Percentiles rank a stretch among this genome's conserved stretches.
phyloP scores from a whole-genome alignment of 495 filamentous ascomycete genomes.

The Aspergillus panamensis region DNA sequence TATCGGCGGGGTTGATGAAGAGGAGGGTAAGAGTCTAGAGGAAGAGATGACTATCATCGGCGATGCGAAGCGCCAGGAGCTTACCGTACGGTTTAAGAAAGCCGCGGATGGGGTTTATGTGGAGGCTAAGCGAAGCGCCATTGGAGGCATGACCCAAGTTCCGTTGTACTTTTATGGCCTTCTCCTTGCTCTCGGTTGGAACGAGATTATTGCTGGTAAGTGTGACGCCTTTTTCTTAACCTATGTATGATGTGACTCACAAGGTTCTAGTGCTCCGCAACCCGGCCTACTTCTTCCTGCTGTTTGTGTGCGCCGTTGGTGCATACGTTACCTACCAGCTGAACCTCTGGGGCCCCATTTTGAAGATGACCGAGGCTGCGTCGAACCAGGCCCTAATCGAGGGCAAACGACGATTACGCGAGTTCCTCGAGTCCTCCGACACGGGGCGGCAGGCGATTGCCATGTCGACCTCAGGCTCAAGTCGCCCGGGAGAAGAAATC shows the following conservation, averaged over 20 bases:
- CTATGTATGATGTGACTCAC: neutral
- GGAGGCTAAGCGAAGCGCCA: slow-evolving; percentile 93
- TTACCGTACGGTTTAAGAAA: slow-evolving; percentile 95
- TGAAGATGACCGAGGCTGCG: slow-evolving; percentile 90
- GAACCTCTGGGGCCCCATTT: slow-evolving; percentile 92
- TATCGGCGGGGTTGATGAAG: slow-evolving; percentile 87
- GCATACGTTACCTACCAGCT: slow-evolving; percentile 88
- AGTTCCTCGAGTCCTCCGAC: slow-evolving; percentile 79
- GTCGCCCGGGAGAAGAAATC: slow-evolving; percentile 35
- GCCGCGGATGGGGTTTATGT: slow-evolving; percentile 95
- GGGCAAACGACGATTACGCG: slow-evolving; percentile 80
- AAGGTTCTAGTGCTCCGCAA: slow-evolving; percentile 72
- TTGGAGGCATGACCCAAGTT: slow-evolving; percentile 91
- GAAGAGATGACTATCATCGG: slow-evolving; percentile 93
- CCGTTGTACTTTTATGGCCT: slow-evolving; percentile 92
- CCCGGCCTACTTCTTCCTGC: slow-evolving; percentile 84
- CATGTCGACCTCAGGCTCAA: slow-evolving; percentile 49
- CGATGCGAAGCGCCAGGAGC: slow-evolving; percentile 82
- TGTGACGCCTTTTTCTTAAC: neutral
- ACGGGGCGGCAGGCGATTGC: slow-evolving; percentile 75
- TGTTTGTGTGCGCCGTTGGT: slow-evolving; percentile 69
- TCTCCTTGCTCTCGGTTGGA: slow-evolving; percentile 89
- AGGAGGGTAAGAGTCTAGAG: slow-evolving; percentile 86
- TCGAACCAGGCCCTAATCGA: slow-evolving; percentile 81
- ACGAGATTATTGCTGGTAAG: slow-evolving; percentile 90